Conservation (phyloP, 1,284 basidiomycete genomes). For the Volvariella volvacea region DNA sequence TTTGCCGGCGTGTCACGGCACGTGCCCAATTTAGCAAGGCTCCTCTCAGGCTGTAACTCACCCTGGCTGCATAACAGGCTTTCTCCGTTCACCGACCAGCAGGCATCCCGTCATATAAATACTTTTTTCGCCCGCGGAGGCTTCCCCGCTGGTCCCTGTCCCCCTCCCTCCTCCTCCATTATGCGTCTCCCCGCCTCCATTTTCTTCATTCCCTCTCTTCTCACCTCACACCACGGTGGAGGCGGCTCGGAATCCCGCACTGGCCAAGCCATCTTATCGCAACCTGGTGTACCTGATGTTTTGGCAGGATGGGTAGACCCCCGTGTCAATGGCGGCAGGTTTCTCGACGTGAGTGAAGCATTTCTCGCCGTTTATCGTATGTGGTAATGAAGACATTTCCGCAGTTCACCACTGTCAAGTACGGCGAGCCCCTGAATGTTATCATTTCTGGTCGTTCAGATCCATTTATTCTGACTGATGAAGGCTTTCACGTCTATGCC, state of each 20-base stretch:
- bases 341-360: constrained; percentile 50
- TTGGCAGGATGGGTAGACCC: constrained; percentile 64
- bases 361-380: constrained; percentile 16
- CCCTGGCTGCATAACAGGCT: no score
- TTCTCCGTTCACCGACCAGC: no score
- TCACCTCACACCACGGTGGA: no score
- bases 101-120: no score
- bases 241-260: no score
- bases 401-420: constrained; percentile 59
- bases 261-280: no score
- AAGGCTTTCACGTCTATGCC: constrained; percentile 53
- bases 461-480: constrained; percentile 58
- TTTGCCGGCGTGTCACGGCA: no score
- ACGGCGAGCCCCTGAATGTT: constrained; percentile 68
- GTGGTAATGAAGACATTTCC: not conserved
- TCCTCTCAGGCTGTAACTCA: no score
- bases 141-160: constrained; percentile 2
- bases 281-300: not conserved
- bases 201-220: constrained; percentile 9
- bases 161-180: constrained; percentile 6
- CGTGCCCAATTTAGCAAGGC: no score
- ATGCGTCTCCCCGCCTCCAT: constrained; percentile 10
- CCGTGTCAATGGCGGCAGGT: constrained; percentile 56
- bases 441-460: constrained; percentile 58
- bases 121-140: no score